Conservation (phyloP, 202 grass and related monocot genomes). For the Brachypodium distachyon region DNA sequence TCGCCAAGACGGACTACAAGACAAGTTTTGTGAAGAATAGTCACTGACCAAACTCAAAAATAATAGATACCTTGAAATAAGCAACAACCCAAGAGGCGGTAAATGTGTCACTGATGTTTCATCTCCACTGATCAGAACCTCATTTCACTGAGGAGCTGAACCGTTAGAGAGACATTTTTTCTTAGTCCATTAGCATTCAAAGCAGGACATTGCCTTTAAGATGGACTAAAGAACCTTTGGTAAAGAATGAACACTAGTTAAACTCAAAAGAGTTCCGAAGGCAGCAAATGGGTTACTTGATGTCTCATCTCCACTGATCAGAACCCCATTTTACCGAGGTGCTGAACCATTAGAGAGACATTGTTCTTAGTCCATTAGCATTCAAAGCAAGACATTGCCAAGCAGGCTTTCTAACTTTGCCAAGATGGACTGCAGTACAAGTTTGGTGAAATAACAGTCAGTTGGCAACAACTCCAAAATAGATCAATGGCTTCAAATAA, state of each 20-base stretch:
- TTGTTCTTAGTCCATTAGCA: conserved; percentile 60
- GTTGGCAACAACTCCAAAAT: neutral
- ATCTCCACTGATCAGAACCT: conserved; percentile 10
- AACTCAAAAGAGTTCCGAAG: neutral
- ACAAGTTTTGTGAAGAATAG: too few relatives aligned
- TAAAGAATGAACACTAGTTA: neutral
- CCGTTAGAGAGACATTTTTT: neutral
- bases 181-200: conserved; percentile 62
- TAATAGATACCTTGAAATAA: too few relatives aligned
- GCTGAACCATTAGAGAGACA: conserved; percentile 23
- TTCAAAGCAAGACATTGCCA: conserved; percentile 53
- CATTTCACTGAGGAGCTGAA: conserved; percentile 10
- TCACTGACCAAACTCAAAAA: too few relatives aligned
- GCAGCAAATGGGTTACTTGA: neutral
- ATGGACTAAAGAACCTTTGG: conserved; percentile 14
- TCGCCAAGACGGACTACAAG: too few relatives aligned
- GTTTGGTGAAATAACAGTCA: neutral
- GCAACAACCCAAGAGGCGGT: too few relatives aligned
- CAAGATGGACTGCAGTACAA: conserved; percentile 19
- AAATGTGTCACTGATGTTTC: neutral
- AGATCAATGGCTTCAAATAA: neutral
- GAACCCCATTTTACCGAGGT: neutral
- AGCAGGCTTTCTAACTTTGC: conserved; percentile 32
- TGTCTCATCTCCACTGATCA: conserved; percentile 33
- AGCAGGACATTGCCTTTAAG: conserved; percentile 36